These are phyloP conservation scores for Penicillium sp. DNA, from an alignment of 2,329 filamentous ascomycete species.

Conservation along the genomic window DNA sequence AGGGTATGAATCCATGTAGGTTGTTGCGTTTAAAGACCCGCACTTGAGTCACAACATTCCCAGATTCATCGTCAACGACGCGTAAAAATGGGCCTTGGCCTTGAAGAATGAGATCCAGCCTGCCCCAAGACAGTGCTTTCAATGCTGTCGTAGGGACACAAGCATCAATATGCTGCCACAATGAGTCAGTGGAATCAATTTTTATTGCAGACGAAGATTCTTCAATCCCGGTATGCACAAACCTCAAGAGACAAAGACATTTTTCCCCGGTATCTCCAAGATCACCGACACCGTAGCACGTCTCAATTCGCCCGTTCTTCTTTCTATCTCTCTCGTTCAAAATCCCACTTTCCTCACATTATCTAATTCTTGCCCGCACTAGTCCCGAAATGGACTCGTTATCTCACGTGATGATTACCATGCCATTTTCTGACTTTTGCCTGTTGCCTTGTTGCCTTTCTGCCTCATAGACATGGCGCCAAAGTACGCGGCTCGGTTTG, in stretches of 20 bases:
- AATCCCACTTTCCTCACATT: background rate
- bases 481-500: no score
- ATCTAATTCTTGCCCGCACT: slow-evolving; percentile 5
- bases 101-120: slow-evolving; percentile 34
- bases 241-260: slow-evolving; percentile 6
- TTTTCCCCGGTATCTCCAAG: background rate
- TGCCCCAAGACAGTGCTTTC: slow-evolving; percentile 30
- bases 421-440: background rate
- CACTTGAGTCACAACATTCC: slow-evolving; percentile 29
- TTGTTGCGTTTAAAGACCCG: slow-evolving; percentile 39
- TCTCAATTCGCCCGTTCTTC: background rate
- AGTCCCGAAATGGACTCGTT: background rate
- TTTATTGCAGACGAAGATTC: background rate
- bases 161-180: slow-evolving; percentile 40
- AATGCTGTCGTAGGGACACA: slow-evolving; percentile 46
- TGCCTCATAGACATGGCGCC: background rate
- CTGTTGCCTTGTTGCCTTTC: background rate
- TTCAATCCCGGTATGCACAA: background rate
- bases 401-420: background rate
- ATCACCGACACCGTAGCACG: background rate
- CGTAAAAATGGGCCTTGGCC: slow-evolving; percentile 40
- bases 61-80: slow-evolving; percentile 34
- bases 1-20: slow-evolving; percentile 38
- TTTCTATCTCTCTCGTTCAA: background rate
- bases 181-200: slow-evolving; percentile 11